Base-by-base conservation (phyloP, 371 early-diverging fungal species). In the Dinochytrium kinnereticum region DNA sequence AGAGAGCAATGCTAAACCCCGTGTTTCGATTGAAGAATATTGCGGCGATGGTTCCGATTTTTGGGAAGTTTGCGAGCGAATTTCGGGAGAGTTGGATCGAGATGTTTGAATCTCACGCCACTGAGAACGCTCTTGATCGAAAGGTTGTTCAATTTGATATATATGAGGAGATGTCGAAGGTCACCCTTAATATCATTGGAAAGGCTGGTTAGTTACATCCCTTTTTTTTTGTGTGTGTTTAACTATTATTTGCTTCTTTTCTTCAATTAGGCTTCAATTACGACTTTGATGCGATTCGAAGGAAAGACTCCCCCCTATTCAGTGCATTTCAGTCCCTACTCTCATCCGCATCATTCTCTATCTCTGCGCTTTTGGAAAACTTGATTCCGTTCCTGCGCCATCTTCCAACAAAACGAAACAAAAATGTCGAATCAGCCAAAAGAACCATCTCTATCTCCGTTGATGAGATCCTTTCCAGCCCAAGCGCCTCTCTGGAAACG, bases 1-100 rank as follows among this genome's bases (percentile, higher is more conserved):
- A 91, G 73, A 87, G 92, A 51, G 90, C 88, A 59, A 81, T 91
- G 83, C 72, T 91, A 44, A 91, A 91, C 72, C 92, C 92, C 7
- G 88, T 88, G 7, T 91, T 91, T 68, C 76, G 83, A 1, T 76
- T 86, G 30, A 78, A 82, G 50, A 78, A 88, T 13, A 78, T 90
- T 55, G 78, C 77, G 13, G 70, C 75, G 1, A 73, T 88, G 66
- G 70, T 84, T 0, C 90, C 90, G 0, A 64, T 81, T 50, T 80
- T 90, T 72, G 73, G 77, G 2, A 72, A 73, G 1, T 83, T 84
- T 0, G 84, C 74, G 2, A 49, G 77, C 30, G 69, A 73, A 10
- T 75, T 87, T 33, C 61, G 78, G n/a, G 57, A 81, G 59, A 37
- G 70, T 28, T 88, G 87, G 88, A 53, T 68, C 10, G 53, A 68